phyloP scores from a whole-genome alignment of 176 grass and related monocot genomes.

The Panicum miliaceum region DNA sequence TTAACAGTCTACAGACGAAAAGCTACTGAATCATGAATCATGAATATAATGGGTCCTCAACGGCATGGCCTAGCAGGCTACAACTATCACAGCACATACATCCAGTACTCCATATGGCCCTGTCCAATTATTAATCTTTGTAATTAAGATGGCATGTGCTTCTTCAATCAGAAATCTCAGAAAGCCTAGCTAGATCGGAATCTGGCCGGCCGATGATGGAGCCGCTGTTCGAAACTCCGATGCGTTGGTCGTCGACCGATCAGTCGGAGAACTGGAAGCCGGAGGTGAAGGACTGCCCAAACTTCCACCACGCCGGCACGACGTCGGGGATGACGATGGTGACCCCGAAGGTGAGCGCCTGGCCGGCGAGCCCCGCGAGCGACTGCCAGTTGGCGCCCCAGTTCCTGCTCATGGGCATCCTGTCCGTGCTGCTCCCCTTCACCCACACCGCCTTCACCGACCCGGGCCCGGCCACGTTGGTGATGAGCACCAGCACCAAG shows the following conservation, averaged over 20 bases:
- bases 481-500: slow-evolving; percentile 88
- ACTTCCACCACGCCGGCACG: slow-evolving; percentile 23
- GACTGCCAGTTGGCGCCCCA: slow-evolving; percentile 93
- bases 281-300: not conserved
- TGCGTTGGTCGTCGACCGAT: not conserved
- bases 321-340: slow-evolving; percentile 1
- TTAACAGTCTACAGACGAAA: not conserved
- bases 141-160: not conserved
- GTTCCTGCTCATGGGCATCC: slow-evolving; percentile 75
- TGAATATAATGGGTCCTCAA: not conserved
- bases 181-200: not conserved
- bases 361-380: slow-evolving; percentile 56
- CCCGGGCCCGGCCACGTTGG: slow-evolving; percentile 67
- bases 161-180: not conserved
- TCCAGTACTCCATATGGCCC: not conserved
- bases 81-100: not conserved
- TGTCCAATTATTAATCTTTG: not conserved
- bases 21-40: not conserved
- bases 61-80: too few relatives aligned
- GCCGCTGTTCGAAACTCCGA: not conserved
- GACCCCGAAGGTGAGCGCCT: slow-evolving; percentile 30
- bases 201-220: not conserved
- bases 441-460: slow-evolving; percentile 60
- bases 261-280: not conserved
- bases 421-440: slow-evolving; percentile 61